phyloP scores from a whole-genome alignment of 495 filamentous ascomycete genomes.

The Pseudevernia furfuracea region DNA sequence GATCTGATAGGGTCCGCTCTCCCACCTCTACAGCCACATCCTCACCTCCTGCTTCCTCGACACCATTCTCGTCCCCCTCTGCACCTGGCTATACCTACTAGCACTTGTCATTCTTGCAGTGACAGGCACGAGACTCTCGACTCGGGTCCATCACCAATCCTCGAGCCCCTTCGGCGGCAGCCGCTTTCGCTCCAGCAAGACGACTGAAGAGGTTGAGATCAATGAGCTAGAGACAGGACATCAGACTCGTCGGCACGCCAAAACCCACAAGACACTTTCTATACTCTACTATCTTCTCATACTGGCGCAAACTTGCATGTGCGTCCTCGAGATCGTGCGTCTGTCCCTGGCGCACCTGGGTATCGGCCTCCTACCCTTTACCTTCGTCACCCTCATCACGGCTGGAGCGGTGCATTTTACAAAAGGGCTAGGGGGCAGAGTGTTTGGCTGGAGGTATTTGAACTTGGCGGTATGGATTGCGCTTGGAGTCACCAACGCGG shows the following conservation, averaged over 20 bases:
- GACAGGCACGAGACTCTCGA: background rate
- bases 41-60: constrained; percentile 36
- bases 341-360: constrained; percentile 28
- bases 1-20: constrained; percentile 27
- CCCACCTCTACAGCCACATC: constrained; percentile 31
- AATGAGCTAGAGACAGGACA: background rate
- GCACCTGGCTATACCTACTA: constrained; percentile 28
- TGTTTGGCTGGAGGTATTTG: constrained; percentile 24
- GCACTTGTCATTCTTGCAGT: constrained; percentile 22
- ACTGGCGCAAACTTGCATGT: constrained; percentile 29
- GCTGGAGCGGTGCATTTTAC: constrained; percentile 25
- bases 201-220: constrained; percentile 7
- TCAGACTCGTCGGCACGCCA: background rate
- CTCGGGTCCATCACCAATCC: background rate
- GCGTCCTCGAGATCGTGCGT: constrained; percentile 32
- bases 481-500: constrained; percentile 25
- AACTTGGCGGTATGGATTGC: constrained; percentile 30
- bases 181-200: constrained; percentile 6
- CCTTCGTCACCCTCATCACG: constrained; percentile 25
- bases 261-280: constrained; percentile 17
- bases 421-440: constrained; percentile 18
- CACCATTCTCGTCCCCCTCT: constrained; percentile 33
- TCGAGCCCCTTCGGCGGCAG: constrained; percentile 3
- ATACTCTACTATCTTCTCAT: constrained; percentile 30
- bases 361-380: constrained; percentile 32